phyloP scores from a whole-genome alignment of 106 monocot species.

The Vanilla planifolia region DNA sequence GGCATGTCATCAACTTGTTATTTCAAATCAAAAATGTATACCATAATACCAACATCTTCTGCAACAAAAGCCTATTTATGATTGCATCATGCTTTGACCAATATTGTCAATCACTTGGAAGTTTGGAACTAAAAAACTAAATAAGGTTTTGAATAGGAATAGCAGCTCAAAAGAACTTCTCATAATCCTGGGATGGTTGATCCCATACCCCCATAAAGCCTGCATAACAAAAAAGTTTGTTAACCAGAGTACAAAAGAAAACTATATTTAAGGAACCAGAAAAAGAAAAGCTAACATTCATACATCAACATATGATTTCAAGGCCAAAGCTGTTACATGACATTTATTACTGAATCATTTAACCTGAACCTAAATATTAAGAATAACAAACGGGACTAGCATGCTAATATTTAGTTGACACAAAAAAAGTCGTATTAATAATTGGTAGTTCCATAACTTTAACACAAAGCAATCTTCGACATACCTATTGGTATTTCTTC shows the following conservation, averaged over 20 bases:
- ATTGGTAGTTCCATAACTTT: not conserved
- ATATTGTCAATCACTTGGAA: not conserved
- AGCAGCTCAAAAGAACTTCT: conserved; percentile 51
- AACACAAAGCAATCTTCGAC: not conserved
- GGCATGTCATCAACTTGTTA: not conserved
- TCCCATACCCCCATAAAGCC: conserved; percentile 79
- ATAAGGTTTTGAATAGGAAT: not conserved
- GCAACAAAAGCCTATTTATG: not conserved
- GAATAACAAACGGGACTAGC: not conserved
- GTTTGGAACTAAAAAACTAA: not conserved
- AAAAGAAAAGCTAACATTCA: not conserved
- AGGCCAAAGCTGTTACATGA: conserved; percentile 2
- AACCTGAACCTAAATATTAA: not conserved
- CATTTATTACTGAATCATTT: not conserved
- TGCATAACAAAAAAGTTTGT: conserved; percentile 17
- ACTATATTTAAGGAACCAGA: not conserved
- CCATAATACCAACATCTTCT: conserved; percentile 6
- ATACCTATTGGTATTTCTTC: conserved; percentile 41
- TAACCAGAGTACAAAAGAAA: conserved; percentile 5
- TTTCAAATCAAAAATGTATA: not conserved
- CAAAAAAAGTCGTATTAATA: conserved; percentile 1
- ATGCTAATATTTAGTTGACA: not conserved
- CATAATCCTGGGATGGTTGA: conserved; percentile 56
- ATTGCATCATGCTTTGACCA: not conserved
- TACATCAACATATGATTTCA: not conserved